phyloP scores from a whole-genome alignment of 106 monocot genomes.

The Apostasia shenzhenica region DNA sequence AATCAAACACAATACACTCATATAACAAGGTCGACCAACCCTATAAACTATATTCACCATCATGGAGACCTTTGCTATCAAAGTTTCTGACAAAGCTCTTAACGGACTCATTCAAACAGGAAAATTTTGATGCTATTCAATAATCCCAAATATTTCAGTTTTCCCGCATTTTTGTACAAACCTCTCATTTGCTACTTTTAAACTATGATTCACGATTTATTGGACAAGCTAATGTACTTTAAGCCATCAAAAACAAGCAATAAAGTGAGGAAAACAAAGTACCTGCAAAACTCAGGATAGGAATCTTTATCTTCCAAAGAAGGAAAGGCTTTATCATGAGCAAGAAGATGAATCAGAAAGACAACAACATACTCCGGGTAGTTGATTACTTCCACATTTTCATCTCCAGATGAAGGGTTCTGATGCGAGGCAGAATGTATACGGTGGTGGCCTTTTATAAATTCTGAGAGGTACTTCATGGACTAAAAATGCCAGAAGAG shows the following conservation, averaged over 20 bases:
- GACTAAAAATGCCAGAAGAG: slow-evolving; percentile 27
- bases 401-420: slow-evolving; percentile 10
- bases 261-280: slow-evolving; percentile 1
- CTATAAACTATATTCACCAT: no score
- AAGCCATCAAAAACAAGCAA: background rate
- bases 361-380: slow-evolving; percentile 72
- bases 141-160: no score
- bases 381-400: slow-evolving; percentile 29
- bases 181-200: background rate
- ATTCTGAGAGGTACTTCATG: slow-evolving; percentile 37
- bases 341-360: slow-evolving; percentile 75
- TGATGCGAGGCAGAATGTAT: slow-evolving; percentile 8
- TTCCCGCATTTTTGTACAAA: no score
- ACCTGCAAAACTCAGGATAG: slow-evolving; percentile 66
- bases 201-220: background rate
- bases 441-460: slow-evolving; percentile 34
- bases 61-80: no score
- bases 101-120: no score
- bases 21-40: no score
- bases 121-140: no score
- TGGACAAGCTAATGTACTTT: background rate
- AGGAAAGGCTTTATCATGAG: slow-evolving; percentile 56
- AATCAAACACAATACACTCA: no score
- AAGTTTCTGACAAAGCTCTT: no score
- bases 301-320: slow-evolving; percentile 37